Conservation (phyloP, 441 rosid genomes). For the Mallotus japonicus region DNA sequence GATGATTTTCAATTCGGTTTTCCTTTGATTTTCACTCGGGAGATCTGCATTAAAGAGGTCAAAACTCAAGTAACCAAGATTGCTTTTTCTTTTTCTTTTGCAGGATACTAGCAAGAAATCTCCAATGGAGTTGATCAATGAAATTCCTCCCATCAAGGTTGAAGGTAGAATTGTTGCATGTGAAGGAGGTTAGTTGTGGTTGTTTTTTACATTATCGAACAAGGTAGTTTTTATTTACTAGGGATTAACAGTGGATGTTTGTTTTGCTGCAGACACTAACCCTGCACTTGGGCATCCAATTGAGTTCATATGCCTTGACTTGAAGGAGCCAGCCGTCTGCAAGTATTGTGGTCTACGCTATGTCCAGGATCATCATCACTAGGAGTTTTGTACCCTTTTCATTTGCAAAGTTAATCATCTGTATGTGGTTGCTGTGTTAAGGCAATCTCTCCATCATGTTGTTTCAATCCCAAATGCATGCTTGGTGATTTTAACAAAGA, state of each 20-base stretch:
- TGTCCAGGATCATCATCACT: slow-evolving; percentile 92
- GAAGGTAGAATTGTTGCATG: slow-evolving; percentile 95
- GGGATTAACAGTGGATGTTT: background rate
- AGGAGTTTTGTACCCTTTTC: slow-evolving; percentile 19
- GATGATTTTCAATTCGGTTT: background rate
- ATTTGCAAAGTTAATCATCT: slow-evolving; percentile 1
- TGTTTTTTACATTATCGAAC: background rate
- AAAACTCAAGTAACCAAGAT: background rate
- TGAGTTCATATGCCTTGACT: slow-evolving; percentile 94
- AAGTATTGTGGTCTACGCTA: slow-evolving; percentile 95
- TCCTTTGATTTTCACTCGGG: background rate
- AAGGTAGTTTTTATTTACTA: background rate
- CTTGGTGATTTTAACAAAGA: slow-evolving; percentile 6
- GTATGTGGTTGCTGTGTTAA: background rate
- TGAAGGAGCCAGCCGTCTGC: slow-evolving; percentile 82
- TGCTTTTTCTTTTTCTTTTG: slow-evolving; percentile 17
- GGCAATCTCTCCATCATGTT: background rate
- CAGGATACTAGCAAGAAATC: slow-evolving; percentile 90
- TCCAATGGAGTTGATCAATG: slow-evolving; percentile 96
- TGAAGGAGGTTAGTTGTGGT: slow-evolving; percentile 78
- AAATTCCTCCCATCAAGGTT: slow-evolving; percentile 94
- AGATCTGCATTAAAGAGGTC: background rate
- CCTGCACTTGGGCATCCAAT: slow-evolving; percentile 98
- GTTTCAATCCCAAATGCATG: background rate
- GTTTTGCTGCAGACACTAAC: slow-evolving; percentile 50